These are phyloP conservation scores for Nematocida sp. DNA, from an alignment of 371 early-diverging fungal species.

Conservation along the genomic window DNA sequence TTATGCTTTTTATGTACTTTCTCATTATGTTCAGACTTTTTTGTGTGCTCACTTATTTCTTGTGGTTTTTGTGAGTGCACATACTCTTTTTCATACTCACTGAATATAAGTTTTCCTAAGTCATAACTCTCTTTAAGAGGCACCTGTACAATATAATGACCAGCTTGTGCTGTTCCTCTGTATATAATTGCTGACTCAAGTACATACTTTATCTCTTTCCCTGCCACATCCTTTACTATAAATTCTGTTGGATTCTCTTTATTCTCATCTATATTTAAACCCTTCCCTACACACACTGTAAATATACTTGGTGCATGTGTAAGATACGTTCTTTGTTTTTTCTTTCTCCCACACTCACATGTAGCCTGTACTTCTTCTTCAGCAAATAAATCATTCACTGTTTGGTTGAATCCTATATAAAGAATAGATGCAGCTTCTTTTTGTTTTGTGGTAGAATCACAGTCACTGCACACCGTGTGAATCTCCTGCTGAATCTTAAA, in stretches of 20 bases:
- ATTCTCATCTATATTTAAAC: background rate
- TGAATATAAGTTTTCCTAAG: background rate
- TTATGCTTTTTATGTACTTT: background rate
- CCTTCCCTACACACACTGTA: conserved; percentile 15
- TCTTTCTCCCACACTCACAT: conserved; percentile 26
- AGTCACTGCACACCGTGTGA: background rate
- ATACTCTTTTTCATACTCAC: background rate
- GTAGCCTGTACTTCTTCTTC: background rate
- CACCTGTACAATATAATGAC: conserved; percentile 39
- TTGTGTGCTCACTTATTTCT: background rate
- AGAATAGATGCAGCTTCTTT: background rate
- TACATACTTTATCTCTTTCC: background rate
- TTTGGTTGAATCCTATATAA: conserved; percentile 19
- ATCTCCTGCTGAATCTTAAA: conserved; percentile 45
- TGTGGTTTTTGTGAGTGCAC: background rate
- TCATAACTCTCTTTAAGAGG: background rate
- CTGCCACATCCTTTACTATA: background rate
- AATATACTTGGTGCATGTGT: conserved; percentile 3
- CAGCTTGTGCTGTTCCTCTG: conserved; percentile 36
- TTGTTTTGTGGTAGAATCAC: background rate
- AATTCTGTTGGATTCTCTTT: background rate
- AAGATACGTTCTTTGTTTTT: background rate
- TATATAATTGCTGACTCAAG: conserved; percentile 19
- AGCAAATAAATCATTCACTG: background rate
- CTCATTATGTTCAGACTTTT: background rate